A percentile compares a stretch with the other conserved stretches of the same genome.
phyloP scores from a whole-genome alignment of 352 stramenopile species.

The Phytophthora aleatoria region DNA sequence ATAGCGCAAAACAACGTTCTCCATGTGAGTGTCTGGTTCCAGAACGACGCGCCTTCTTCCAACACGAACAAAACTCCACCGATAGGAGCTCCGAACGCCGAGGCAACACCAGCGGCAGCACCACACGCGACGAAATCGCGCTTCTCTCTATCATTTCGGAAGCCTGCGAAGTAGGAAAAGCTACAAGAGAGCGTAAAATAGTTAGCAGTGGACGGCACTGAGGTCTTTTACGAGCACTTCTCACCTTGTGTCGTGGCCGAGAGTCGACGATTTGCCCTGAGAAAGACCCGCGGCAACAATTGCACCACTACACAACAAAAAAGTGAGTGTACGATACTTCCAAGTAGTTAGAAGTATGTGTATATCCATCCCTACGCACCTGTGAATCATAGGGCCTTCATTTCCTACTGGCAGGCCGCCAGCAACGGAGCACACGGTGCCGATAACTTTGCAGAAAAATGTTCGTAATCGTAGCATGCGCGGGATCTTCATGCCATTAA shows the following conservation, averaged over 20 bases:
- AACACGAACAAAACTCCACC: constrained; percentile 87
- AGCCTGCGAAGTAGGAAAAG: constrained; percentile 87
- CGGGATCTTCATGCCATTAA: constrained; percentile 92
- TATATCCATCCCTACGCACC: constrained; percentile 30
- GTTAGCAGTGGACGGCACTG: background rate
- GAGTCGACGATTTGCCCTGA: constrained; percentile 75
- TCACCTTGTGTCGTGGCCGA: constrained; percentile 77
- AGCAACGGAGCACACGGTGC: constrained; percentile 85
- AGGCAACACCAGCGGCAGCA: constrained; percentile 86
- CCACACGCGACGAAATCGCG: constrained; percentile 90
- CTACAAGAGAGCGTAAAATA: constrained; percentile 26
- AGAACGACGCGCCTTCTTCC: constrained; percentile 89
- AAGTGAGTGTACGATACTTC: background rate
- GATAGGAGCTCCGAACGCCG: constrained; percentile 91
- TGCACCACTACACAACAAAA: constrained; percentile 53
- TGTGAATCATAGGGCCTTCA: constrained; percentile 94
- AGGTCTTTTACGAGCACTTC: background rate
- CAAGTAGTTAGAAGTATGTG: background rate
- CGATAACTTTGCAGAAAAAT: constrained; percentile 90
- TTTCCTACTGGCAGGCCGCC: constrained; percentile 89
- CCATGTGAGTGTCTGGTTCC: constrained; percentile 84
- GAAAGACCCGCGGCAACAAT: constrained; percentile 80
- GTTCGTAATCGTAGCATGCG: constrained; percentile 75
- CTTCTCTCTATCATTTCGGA: constrained; percentile 90
- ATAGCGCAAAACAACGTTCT: constrained; percentile 88